Percentiles rank a stretch among this genome's conserved stretches.
Conservation (phyloP, 768 basidiomycete species). For the Leccinum boreale region DNA sequence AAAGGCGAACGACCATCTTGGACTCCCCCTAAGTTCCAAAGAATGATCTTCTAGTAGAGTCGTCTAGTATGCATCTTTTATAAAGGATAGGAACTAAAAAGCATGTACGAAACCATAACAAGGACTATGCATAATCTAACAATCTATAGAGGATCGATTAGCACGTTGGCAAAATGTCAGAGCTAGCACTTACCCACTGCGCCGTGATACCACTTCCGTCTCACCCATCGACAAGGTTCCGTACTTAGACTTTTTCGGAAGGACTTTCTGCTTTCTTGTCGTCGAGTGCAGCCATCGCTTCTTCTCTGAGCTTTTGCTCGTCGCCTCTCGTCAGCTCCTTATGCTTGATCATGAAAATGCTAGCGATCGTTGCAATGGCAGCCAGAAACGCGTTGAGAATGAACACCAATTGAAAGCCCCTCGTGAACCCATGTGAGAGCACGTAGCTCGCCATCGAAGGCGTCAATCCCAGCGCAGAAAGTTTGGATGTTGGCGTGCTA, state of each 20-base stretch:
- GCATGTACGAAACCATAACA: background rate
- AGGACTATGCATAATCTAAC: background rate
- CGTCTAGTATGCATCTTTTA: background rate
- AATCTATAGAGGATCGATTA: background rate
- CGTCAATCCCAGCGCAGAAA: constrained; percentile 36
- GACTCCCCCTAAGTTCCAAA: background rate
- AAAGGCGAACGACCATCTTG: background rate
- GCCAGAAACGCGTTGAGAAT: constrained; percentile 56
- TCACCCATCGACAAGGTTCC: background rate
- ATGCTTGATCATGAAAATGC: constrained; percentile 59
- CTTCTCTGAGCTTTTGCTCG: constrained; percentile 46
- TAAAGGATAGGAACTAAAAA: background rate
- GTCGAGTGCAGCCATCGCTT: constrained; percentile 27
- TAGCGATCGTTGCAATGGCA: constrained; percentile 51
- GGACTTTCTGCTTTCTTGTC: background rate
- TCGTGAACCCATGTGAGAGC: constrained; percentile 48
- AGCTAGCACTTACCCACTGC: background rate
- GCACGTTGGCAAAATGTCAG: background rate
- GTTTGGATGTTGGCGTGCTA: constrained; percentile 29
- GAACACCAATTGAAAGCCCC: constrained; percentile 59
- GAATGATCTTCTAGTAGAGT: background rate
- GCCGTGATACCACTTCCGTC: background rate
- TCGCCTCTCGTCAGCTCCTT: constrained; percentile 57
- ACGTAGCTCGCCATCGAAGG: constrained; percentile 36
- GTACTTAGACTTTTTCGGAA: constrained; percentile 3